These are phyloP conservation scores for Sanghuangporus sanghuang DNA, from an alignment of 1,284 basidiomycete genomes.

Conservation along the genomic window DNA sequence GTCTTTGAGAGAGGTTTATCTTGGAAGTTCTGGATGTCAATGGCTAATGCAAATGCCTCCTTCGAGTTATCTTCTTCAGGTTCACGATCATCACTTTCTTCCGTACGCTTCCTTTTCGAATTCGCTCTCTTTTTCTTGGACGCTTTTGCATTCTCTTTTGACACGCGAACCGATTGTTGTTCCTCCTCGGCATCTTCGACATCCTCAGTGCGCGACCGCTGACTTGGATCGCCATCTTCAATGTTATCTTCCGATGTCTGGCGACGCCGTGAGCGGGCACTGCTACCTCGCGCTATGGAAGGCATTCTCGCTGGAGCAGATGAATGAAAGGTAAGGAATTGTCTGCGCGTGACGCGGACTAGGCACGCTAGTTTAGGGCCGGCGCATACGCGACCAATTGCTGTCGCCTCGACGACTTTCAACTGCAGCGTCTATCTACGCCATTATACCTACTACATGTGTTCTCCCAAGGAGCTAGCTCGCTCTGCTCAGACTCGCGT, in stretches of 20 bases:
- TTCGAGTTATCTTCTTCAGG: background rate
- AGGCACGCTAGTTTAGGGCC: background rate
- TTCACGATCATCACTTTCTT: background rate
- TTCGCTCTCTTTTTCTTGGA: background rate
- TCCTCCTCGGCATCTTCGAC: conserved; percentile 8
- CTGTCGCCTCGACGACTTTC: background rate
- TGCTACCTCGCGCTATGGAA: conserved; percentile 6
- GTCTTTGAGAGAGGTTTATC: conserved; percentile 7
- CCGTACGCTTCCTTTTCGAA: background rate
- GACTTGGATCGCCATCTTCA: conserved; percentile 10
- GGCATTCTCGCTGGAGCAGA: background rate
- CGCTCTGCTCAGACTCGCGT: too few relatives aligned
- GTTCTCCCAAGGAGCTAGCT: background rate
- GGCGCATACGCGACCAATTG: background rate
- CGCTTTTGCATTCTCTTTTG: background rate
- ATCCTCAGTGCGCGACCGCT: conserved; percentile 13
- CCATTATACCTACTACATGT: background rate
- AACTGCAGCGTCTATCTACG: background rate
- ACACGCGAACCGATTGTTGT: background rate
- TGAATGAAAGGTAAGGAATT: background rate
- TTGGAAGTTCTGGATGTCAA: conserved; percentile 15
- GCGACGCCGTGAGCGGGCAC: background rate
- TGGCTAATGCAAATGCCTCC: background rate
- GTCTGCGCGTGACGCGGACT: background rate
- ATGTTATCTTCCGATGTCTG: conserved; percentile 11